Evolutionary conservation across 2,329 filamentous ascomycete genomes (phyloP), one percentile per base, ranked within the genome.

Genomic region (Chaetomium strumarium): DNA sequence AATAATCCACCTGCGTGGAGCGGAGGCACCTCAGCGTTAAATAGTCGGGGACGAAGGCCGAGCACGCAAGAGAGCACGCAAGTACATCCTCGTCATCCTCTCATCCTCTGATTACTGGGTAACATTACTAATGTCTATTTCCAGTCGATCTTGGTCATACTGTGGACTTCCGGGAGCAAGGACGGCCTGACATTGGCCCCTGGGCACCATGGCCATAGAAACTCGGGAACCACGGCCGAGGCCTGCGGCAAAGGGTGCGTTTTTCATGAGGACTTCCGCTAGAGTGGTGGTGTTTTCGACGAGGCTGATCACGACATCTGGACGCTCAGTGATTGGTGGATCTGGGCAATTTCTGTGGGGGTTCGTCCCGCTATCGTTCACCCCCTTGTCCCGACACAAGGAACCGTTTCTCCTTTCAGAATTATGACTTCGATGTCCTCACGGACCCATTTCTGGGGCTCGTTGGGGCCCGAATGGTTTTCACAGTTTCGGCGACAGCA

Each of bases 241-340:
- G 44, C 14, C 24, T 11, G 55, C 51, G 55, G 50, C 39, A 40
- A 58, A 58, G 52, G 41, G 42, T 51, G 56, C 55, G 47, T 44
- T 51, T 45, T 49, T 37, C 41, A 47, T 47, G 46, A 53, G 43
- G 58, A 46, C 53, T 53, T 57, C 58, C 46, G 48, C 57, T 49
- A 52, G 53, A 57, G 56, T 56, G 58, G 58, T 62, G 60, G 58
- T 63, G 61, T 61, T 61, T 60, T 61, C 55, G 39, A 14, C 46
- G 50, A 61, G 54, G 50, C 53, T 56, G 56, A 63, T 63, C 58
- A 61, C 61, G 61, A 59, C 57, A 63, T 63, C 60, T 56, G 46
- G 56, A 29, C 29, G 36, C 33, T 4, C 30, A 61, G 5, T 55
- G 46, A 63, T 63, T 63, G 61, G 61, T 30, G 57, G 53, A 55